Evolutionary conservation across 345 rosid species (phyloP).

Genomic region (Isatis tinctoria): DNA sequence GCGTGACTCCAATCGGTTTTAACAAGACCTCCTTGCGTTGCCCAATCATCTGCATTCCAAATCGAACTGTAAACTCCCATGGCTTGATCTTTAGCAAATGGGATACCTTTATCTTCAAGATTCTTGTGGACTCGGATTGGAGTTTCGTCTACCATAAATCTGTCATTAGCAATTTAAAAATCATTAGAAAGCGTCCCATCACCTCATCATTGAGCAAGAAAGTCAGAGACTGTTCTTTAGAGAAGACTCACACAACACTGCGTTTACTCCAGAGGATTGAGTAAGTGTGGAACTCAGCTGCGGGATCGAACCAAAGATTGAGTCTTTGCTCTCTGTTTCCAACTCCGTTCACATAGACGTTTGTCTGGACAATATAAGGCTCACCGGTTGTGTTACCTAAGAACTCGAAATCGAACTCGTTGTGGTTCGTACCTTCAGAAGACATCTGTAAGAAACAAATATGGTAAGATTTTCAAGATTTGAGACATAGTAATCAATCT

Average conservation of each 20-base stretch:
- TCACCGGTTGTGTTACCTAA: slow-evolving; percentile 91
- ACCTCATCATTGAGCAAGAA: not conserved
- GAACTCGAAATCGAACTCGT: slow-evolving; percentile 96
- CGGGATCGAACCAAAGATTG: slow-evolving; percentile 95
- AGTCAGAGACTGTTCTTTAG: not conserved
- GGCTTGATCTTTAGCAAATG: slow-evolving; percentile 88
- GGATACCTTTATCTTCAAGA: slow-evolving; percentile 82
- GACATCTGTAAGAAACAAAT: slow-evolving; percentile 63
- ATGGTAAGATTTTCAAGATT: not conserved
- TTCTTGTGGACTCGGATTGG: slow-evolving; percentile 77
- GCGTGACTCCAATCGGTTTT: slow-evolving; percentile 98
- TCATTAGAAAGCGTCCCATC: not conserved
- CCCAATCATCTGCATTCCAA: slow-evolving; percentile 99
- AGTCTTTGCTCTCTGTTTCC: slow-evolving; percentile 96
- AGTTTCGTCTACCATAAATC: slow-evolving; percentile 87
- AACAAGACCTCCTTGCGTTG: slow-evolving; percentile 91
- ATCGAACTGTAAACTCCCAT: slow-evolving; percentile 99
- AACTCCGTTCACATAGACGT: slow-evolving; percentile 80
- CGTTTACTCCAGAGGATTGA: slow-evolving; percentile 79
- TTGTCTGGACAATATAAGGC: slow-evolving; percentile 87
- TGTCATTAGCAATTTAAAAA: slow-evolving; percentile 9
- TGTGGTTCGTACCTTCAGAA: slow-evolving; percentile 85
- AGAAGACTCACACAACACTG: slow-evolving; percentile 72
- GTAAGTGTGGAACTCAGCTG: slow-evolving; percentile 84
- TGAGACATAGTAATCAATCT: not conserved